Percentiles rank a stretch among this genome's conserved stretches.
These are phyloP conservation scores for Ammopiptanthus mongolicus DNA, from an alignment of 306 rosid species.

Conservation along the genomic window DNA sequence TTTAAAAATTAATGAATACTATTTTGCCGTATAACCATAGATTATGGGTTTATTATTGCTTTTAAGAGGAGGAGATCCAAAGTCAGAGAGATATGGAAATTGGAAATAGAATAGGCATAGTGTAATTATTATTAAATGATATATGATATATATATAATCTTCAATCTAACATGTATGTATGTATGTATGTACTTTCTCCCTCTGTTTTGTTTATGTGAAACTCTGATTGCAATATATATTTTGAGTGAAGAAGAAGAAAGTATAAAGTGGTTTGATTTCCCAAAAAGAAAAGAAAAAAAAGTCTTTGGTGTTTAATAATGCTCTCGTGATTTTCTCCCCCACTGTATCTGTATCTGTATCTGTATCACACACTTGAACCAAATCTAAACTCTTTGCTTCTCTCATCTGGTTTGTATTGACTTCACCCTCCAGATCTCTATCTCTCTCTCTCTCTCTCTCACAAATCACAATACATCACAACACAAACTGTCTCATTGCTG, in stretches of 20 bases:
- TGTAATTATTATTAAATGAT: not conserved
- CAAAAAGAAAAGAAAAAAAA: conserved; percentile 28
- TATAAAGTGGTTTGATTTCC: conserved; percentile 25
- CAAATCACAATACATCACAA: not conserved
- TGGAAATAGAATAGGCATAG: not conserved
- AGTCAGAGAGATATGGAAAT: not conserved
- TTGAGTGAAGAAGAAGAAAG: not conserved
- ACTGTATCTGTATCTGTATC: not conserved
- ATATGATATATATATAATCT: too few species aligned
- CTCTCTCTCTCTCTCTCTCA: not conserved
- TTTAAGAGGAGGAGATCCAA: not conserved
- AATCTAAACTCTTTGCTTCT: not conserved
- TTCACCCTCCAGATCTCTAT: conserved; percentile 29
- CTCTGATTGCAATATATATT: not conserved
- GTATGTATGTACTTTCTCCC: too few species aligned
- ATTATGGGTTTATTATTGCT: not conserved
- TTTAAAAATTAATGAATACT: not conserved
- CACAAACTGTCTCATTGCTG: conserved; percentile 4
- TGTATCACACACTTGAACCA: not conserved
- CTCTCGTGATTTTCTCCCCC: conserved; percentile 44
- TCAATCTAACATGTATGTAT: too few species aligned
- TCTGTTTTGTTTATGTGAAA: not conserved
- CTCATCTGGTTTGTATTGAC: not conserved
- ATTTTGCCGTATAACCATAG: not conserved
- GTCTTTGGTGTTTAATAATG: conserved; percentile 30